phyloP scores from a whole-genome alignment of 305 asterid genomes.

The Fraxinus nigra region DNA sequence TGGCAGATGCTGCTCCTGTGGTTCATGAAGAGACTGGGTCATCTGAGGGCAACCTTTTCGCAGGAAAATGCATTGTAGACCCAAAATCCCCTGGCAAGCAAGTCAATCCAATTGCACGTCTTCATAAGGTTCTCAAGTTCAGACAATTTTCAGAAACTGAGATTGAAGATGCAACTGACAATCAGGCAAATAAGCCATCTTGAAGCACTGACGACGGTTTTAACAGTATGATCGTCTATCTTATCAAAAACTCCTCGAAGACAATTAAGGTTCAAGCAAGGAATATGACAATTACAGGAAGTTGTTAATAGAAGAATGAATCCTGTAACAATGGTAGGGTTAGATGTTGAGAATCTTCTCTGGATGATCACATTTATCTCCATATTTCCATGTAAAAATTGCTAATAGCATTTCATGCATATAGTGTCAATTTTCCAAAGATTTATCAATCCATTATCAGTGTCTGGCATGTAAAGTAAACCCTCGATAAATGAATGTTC shows the following conservation, averaged over 20 bases:
- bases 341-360: not conserved
- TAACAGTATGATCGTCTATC: not conserved
- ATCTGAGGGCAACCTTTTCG: slow-evolving; percentile 54
- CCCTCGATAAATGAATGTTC: no score
- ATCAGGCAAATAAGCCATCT: slow-evolving; percentile 14
- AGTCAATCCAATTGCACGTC: slow-evolving; percentile 54
- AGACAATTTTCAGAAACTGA: slow-evolving; percentile 45
- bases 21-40: slow-evolving; percentile 49
- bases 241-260: not conserved
- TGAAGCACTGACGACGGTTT: not conserved
- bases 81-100: slow-evolving; percentile 44
- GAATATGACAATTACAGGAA: not conserved
- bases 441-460: no score
- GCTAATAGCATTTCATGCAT: not conserved
- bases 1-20: slow-evolving; percentile 42
- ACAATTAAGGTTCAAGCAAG: not conserved
- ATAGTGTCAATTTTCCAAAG: no score
- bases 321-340: not conserved
- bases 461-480: no score
- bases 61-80: slow-evolving; percentile 40
- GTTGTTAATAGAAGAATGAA: not conserved
- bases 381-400: not conserved
- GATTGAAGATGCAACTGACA: not conserved
- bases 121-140: slow-evolving; percentile 66
- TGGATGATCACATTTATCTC: not conserved